phyloP scores from a whole-genome alignment of 257 asterid genomes.

The Lavandula angustifolia region DNA sequence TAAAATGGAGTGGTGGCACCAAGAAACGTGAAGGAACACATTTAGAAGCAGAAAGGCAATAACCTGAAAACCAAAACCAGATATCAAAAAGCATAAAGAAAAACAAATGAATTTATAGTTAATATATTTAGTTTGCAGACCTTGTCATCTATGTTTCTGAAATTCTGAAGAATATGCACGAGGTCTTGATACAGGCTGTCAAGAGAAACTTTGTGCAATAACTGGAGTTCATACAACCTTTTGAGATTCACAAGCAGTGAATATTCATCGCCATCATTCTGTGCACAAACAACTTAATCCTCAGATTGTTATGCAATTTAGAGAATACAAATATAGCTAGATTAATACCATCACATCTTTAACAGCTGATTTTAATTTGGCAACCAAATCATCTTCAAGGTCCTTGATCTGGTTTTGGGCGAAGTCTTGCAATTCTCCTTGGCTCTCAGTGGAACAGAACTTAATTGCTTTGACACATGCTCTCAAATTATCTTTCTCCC shows the following conservation, averaged over 20 bases:
- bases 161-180: conserved; percentile 58
- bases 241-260: conserved; percentile 83
- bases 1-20: conserved; percentile 73
- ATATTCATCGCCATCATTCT: conserved; percentile 97
- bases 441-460: conserved; percentile 84
- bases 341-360: conserved; percentile 77
- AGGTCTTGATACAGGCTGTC: conserved; percentile 73
- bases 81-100: conserved; percentile 33
- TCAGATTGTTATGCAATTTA: conserved; percentile 28
- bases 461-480: conserved; percentile 84
- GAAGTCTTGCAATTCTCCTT: conserved; percentile 84
- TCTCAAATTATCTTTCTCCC: conserved; percentile 87
- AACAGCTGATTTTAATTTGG: conserved; percentile 72
- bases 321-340: conserved; percentile 19
- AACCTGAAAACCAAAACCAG: conserved; percentile 56
- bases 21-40: conserved; percentile 88
- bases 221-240: conserved; percentile 87
- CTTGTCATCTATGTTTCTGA: conserved; percentile 84
- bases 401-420: conserved; percentile 73
- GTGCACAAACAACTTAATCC: conserved; percentile 39
- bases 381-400: conserved; percentile 75
- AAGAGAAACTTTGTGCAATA: conserved; percentile 58
- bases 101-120: conserved; percentile 10
- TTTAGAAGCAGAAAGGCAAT: conserved; percentile 80
- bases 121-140: conserved; percentile 39